phyloP scores from a whole-genome alignment of 345 rosid genomes.

The Cochlearia excelsa region DNA sequence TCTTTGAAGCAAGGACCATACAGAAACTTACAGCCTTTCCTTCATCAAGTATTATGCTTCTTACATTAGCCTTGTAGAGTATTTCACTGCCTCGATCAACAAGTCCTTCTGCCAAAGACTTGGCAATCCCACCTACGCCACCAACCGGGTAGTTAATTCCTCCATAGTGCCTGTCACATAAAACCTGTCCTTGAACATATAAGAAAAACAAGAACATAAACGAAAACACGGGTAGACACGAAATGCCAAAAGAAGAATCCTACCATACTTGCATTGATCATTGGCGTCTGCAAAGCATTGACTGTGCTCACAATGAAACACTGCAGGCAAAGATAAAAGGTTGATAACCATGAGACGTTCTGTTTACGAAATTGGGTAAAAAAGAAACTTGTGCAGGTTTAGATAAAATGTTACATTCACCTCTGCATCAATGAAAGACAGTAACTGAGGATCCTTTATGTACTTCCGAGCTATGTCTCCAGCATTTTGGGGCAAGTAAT shows the following conservation, averaged over 20 bases:
- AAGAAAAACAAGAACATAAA: slow-evolving; percentile 17
- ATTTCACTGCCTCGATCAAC: slow-evolving; percentile 77
- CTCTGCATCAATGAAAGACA: slow-evolving; percentile 97
- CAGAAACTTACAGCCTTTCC: slow-evolving; percentile 76
- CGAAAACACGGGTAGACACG: neutral
- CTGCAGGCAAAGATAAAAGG: slow-evolving; percentile 44
- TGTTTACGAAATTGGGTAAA: slow-evolving; percentile 5
- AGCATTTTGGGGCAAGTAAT: slow-evolving; percentile 85
- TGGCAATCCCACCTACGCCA: slow-evolving; percentile 93
- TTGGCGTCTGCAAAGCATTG: slow-evolving; percentile 83
- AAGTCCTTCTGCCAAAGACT: slow-evolving; percentile 75
- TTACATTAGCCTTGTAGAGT: slow-evolving; percentile 79
- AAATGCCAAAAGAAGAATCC: slow-evolving; percentile 22
- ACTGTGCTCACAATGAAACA: slow-evolving; percentile 97
- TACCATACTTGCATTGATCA: slow-evolving; percentile 97
- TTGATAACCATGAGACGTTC: neutral
- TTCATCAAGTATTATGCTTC: slow-evolving; percentile 62
- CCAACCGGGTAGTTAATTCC: slow-evolving; percentile 95
- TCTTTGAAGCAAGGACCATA: neutral
- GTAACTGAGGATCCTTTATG: slow-evolving; percentile 72
- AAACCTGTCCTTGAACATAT: slow-evolving; percentile 51
- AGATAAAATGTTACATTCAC: slow-evolving; percentile 38
- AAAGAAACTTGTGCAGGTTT: neutral
- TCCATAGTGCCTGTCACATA: slow-evolving; percentile 96
- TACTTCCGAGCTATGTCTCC: slow-evolving; percentile 87